phyloP scores from a whole-genome alignment of 2,329 filamentous ascomycete species.

The Neobulgaria alba region DNA sequence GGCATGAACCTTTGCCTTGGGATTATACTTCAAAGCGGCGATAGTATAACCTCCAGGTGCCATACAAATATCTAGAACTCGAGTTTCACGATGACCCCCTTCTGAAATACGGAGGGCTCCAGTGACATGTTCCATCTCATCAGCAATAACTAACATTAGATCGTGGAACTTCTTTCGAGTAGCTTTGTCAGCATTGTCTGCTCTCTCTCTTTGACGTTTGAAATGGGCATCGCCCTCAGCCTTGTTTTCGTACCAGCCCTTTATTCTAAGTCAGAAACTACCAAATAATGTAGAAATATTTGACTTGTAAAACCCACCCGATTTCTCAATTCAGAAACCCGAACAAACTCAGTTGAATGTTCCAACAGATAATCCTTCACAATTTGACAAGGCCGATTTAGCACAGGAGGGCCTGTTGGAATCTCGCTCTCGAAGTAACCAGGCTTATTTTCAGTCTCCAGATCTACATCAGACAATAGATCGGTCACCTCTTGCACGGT shows the following conservation, averaged over 20 bases:
- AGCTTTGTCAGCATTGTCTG: conserved; percentile 29
- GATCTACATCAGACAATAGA: too few species aligned
- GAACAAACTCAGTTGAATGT: conserved; percentile 12
- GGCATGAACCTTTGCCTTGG: conserved; percentile 7
- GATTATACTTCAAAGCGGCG: conserved; percentile 7
- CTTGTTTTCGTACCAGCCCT: conserved; percentile 38
- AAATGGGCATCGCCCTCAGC: conserved; percentile 36
- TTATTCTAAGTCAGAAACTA: not conserved
- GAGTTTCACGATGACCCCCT: conserved; percentile 1
- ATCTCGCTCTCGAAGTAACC: not conserved
- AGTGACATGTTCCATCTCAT: conserved; percentile 32
- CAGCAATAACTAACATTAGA: conserved; percentile 36
- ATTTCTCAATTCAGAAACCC: conserved; percentile 14
- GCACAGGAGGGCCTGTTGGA: not conserved
- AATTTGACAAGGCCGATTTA: conserved; percentile 5
- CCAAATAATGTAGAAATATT: not conserved
- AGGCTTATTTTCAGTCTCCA: too few species aligned
- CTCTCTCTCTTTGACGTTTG: conserved; percentile 30
- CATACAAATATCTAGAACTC: conserved; percentile 25
- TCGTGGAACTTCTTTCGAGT: conserved; percentile 29
- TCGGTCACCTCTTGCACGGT: too few species aligned
- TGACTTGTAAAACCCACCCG: conserved; percentile 7
- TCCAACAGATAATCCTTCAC: conserved; percentile 15
- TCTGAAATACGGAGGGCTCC: conserved; percentile 4
- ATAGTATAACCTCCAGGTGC: conserved; percentile 14